phyloP scores from a whole-genome alignment of 140 eudicot species.

The Erigeron philadelphicus region DNA sequence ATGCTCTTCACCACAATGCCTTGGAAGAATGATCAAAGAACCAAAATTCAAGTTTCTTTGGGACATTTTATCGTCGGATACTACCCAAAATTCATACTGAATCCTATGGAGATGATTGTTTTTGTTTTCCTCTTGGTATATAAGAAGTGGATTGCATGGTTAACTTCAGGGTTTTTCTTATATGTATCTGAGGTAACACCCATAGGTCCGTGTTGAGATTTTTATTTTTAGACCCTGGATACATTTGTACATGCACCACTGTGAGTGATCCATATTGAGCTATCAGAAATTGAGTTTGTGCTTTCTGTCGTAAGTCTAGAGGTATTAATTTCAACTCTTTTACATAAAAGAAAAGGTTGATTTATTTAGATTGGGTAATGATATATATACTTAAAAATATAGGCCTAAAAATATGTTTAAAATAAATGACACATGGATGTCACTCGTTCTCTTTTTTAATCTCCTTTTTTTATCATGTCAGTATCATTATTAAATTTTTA shows the following conservation, averaged over 20 bases:
- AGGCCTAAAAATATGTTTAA: too few species aligned
- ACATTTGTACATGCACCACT: neutral
- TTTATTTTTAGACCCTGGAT: neutral
- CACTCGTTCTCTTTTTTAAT: too few species aligned
- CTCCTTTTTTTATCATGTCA: too few species aligned
- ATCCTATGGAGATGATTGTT: constrained; percentile 12
- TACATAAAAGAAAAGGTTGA: too few species aligned
- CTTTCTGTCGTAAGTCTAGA: neutral
- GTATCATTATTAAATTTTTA: too few species aligned
- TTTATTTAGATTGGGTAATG: too few species aligned
- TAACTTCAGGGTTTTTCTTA: neutral
- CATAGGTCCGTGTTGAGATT: neutral
- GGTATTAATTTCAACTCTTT: too few species aligned
- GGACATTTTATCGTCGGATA: neutral
- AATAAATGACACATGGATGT: too few species aligned
- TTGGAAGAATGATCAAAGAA: constrained; percentile 81
- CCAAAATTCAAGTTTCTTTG: neutral
- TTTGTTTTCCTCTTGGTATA: constrained; percentile 2
- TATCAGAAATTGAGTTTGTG: neutral
- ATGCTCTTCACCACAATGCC: constrained; percentile 66
- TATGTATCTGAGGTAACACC: neutral
- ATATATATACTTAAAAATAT: too few species aligned
- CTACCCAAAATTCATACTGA: neutral
- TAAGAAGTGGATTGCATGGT: neutral
- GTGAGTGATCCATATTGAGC: neutral